Evolutionary conservation across 2,329 filamentous ascomycete genomes (phyloP).

Genomic region (Cercospora citrullina): DNA sequence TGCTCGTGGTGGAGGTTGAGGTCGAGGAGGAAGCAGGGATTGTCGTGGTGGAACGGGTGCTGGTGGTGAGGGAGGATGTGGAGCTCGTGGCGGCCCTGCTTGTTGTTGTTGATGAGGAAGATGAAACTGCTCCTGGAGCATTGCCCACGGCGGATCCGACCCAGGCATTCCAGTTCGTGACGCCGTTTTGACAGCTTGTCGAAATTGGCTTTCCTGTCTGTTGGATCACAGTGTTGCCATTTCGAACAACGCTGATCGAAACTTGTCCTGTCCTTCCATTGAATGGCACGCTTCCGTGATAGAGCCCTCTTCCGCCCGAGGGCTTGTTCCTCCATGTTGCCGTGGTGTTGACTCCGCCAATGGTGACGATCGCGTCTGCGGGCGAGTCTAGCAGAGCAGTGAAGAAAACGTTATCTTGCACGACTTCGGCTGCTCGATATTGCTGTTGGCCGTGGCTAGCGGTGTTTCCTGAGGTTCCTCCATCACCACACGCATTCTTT

Average conservation of each 20-base stretch:
- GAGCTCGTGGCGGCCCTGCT: neutral
- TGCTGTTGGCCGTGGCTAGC: constrained; percentile 31
- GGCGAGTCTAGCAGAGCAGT: constrained; percentile 38
- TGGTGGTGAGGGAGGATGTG: neutral
- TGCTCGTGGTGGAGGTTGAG: neutral
- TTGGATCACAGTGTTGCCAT: constrained; percentile 34
- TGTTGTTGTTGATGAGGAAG: constrained; percentile 8
- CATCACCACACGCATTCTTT: constrained; percentile 39
- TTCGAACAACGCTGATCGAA: constrained; percentile 37
- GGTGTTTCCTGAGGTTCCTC: constrained; percentile 43
- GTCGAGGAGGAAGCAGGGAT: constrained; percentile 10
- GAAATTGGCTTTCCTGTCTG: constrained; percentile 43
- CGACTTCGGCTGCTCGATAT: constrained; percentile 36
- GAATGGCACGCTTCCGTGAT: constrained; percentile 38
- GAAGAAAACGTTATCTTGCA: constrained; percentile 49
- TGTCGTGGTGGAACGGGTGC: constrained; percentile 6
- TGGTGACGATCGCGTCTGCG: constrained; percentile 41
- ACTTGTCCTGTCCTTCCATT: constrained; percentile 43
- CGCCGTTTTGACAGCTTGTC: constrained; percentile 26
- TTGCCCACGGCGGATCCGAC: constrained; percentile 18
- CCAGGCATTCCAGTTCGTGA: constrained; percentile 31
- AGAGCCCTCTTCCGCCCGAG: constrained; percentile 21
- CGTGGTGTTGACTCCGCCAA: constrained; percentile 41
- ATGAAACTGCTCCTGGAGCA: neutral
- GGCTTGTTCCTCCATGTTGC: constrained; percentile 21